Evolutionary conservation across 495 filamentous ascomycete genomes (phyloP).

Genomic region (Thozetella sp.): DNA sequence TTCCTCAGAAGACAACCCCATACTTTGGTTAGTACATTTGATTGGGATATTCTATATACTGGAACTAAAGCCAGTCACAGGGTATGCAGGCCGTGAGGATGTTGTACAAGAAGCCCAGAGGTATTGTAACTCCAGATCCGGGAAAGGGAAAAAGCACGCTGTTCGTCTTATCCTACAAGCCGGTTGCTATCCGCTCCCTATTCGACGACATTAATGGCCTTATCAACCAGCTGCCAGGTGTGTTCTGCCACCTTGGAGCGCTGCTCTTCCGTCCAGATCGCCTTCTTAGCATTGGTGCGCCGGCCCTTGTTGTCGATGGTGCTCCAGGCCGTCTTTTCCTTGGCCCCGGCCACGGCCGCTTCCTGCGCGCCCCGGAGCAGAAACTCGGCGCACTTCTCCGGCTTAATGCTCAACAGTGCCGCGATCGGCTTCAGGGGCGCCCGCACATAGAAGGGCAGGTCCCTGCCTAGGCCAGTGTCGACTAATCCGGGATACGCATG

Average conservation of each 20-base stretch:
- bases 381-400: conserved; percentile 15
- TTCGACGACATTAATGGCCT: background rate
- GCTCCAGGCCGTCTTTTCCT: conserved; percentile 17
- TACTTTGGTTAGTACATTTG: too few relatives aligned
- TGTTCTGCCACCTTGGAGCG: conserved; percentile 6
- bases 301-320: conserved; percentile 19
- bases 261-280: conserved; percentile 16
- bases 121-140: too few relatives aligned
- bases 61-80: too few relatives aligned
- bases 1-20: too few relatives aligned
- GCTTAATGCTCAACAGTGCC: conserved; percentile 6
- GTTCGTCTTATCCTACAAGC: too few relatives aligned
- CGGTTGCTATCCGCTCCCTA: too few relatives aligned
- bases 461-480: conserved; percentile 7
- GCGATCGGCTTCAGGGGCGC: background rate
- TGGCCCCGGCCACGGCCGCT: conserved; percentile 1
- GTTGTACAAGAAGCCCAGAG: too few relatives aligned
- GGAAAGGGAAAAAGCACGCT: too few relatives aligned
- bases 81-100: too few relatives aligned
- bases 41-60: too few relatives aligned
- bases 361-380: conserved; percentile 10
- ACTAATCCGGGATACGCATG: conserved; percentile 20
- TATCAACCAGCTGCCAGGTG: conserved; percentile 15
- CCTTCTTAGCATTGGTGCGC: conserved; percentile 9
- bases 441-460: conserved; percentile 14